These are phyloP conservation scores for Asterophora lycoperdoides DNA, from an alignment of 768 basidiomycete species.

Conservation along the genomic window DNA sequence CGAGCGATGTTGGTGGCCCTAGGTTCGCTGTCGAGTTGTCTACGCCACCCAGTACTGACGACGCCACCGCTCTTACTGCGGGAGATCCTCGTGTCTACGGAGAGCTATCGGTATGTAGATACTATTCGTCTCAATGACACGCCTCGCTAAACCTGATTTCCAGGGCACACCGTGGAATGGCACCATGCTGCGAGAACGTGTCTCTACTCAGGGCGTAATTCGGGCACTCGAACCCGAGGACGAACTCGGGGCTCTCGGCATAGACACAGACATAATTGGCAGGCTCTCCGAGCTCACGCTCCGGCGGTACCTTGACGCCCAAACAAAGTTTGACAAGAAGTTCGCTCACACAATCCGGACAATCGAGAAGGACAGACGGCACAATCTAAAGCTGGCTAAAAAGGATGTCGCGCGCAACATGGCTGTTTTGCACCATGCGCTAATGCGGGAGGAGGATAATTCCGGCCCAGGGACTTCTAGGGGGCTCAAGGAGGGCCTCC, in stretches of 20 bases:
- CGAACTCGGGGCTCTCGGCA: constrained; percentile 60
- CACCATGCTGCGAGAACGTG: constrained; percentile 87
- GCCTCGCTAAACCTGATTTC: neutral
- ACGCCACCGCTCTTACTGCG: constrained; percentile 44
- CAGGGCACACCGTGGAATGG: constrained; percentile 40
- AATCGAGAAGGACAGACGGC: constrained; percentile 65
- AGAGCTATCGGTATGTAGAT: constrained; percentile 39
- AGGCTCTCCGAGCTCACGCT: constrained; percentile 68
- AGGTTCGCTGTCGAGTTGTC: constrained; percentile 23
- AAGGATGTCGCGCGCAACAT: constrained; percentile 58
- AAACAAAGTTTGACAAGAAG: constrained; percentile 59
- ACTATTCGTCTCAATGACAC: neutral
- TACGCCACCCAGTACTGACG: constrained; percentile 12
- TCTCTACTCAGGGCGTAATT: constrained; percentile 79
- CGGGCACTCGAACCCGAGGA: constrained; percentile 71
- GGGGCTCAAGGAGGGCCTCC: constrained; percentile 33
- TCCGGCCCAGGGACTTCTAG: constrained; percentile 11
- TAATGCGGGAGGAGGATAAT: constrained; percentile 25
- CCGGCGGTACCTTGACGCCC: constrained; percentile 70
- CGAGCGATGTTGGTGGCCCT: constrained; percentile 34
- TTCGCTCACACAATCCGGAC: constrained; percentile 51
- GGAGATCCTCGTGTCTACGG: constrained; percentile 61
- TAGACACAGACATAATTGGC: constrained; percentile 68
- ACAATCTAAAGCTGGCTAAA: constrained; percentile 59
- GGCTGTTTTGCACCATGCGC: constrained; percentile 39